Percentiles rank a stretch among this genome's conserved stretches.
phyloP scores from a whole-genome alignment of 352 stramenopile genomes.

The Plasmopara viticola region DNA sequence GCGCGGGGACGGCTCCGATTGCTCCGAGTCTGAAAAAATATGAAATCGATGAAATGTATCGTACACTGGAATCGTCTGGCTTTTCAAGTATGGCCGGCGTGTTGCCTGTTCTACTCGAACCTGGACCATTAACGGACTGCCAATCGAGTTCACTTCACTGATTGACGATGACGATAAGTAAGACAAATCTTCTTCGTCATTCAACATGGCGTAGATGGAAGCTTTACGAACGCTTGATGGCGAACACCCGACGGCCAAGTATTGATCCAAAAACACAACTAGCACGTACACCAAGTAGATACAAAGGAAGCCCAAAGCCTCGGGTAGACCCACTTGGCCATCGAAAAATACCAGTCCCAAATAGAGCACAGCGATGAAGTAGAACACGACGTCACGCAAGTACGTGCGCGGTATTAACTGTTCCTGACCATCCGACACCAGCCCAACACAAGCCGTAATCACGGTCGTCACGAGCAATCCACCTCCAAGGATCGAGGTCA shows the following conservation, averaged over 20 bases:
- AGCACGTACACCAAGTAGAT: slow-evolving; percentile 64
- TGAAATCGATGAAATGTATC: slow-evolving; percentile 22
- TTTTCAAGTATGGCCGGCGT: slow-evolving; percentile 25
- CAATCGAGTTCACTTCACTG: slow-evolving; percentile 20
- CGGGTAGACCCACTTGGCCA: slow-evolving; percentile 49
- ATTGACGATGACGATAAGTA: slow-evolving; percentile 26
- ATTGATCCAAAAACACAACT: slow-evolving; percentile 54
- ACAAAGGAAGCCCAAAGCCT: slow-evolving; percentile 63
- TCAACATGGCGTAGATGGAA: slow-evolving; percentile 14
- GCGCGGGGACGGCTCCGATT: slow-evolving; percentile 45
- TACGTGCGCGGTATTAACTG: slow-evolving; percentile 75
- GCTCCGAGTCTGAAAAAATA: slow-evolving; percentile 45
- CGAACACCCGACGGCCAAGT: slow-evolving; percentile 28
- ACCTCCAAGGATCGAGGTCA: slow-evolving; percentile 63
- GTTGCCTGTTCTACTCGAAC: slow-evolving; percentile 10
- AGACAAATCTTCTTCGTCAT: slow-evolving; percentile 31
- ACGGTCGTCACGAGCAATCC: slow-evolving; percentile 73
- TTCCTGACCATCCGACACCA: slow-evolving; percentile 62
- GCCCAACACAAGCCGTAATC: slow-evolving; percentile 59
- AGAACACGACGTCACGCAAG: slow-evolving; percentile 68
- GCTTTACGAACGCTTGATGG: slow-evolving; percentile 12
- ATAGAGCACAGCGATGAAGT: slow-evolving; percentile 64
- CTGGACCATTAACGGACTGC: slow-evolving; percentile 4
- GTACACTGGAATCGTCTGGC: slow-evolving; percentile 27
- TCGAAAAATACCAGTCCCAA: slow-evolving; percentile 65